phyloP scores from a whole-genome alignment of 805 yeast species.

The Kockiozyma suomiensis region DNA sequence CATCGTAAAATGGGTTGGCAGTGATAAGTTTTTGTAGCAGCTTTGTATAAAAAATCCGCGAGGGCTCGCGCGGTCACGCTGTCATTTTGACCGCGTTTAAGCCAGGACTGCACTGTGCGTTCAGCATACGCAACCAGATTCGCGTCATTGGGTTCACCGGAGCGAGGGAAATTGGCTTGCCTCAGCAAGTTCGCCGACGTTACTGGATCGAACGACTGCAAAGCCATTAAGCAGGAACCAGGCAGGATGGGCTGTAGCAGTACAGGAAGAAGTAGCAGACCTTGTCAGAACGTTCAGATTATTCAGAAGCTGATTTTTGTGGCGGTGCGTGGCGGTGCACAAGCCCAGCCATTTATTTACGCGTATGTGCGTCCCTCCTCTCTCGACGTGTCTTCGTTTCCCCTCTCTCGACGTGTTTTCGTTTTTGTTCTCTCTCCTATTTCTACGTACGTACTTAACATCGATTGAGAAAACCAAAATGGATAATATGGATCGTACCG shows the following conservation, averaged over 20 bases:
- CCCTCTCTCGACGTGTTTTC: not conserved
- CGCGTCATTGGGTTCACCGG: slow-evolving; percentile 31
- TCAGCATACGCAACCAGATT: slow-evolving; percentile 26
- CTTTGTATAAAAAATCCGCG: slow-evolving; percentile 30
- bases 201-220: slow-evolving; percentile 29
- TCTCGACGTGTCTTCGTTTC: not conserved
- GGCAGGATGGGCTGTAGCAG: not conserved
- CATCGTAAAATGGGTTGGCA: slow-evolving; percentile 28
- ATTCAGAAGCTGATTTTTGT: not conserved
- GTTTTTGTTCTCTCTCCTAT: not conserved
- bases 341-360: not conserved
- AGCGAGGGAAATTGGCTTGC: slow-evolving; percentile 26
- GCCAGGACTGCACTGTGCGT: slow-evolving; percentile 20
- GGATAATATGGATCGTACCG: not conserved
- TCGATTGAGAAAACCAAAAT: not conserved
- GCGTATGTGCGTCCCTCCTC: not conserved
- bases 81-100: slow-evolving; percentile 22
- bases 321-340: not conserved
- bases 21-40: slow-evolving; percentile 32
- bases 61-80: slow-evolving; percentile 25
- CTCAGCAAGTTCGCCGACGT: slow-evolving; percentile 22
- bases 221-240: slow-evolving; percentile 5
- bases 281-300: not conserved
- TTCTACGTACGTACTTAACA: not conserved
- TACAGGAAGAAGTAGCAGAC: not conserved